Percentiles rank a stretch among this genome's conserved stretches.
These are phyloP conservation scores for Rhizopus arrhizus DNA, from an alignment of 371 early-diverging fungal genomes.

Conservation along the genomic window DNA sequence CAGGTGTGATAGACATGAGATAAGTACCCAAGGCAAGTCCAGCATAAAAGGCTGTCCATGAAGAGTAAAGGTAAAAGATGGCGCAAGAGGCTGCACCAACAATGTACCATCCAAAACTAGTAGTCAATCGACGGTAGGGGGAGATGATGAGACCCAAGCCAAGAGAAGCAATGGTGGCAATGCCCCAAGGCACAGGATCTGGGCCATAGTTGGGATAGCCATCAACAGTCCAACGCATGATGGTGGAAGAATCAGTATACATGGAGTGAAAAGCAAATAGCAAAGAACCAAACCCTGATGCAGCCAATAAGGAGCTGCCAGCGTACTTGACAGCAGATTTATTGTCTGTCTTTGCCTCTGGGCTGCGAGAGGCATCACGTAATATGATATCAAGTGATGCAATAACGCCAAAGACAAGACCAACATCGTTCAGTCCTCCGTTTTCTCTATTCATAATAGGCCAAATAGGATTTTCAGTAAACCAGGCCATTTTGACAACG, in stretches of 20 bases:
- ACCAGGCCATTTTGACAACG: constrained; percentile 75
- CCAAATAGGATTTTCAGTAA: constrained; percentile 82
- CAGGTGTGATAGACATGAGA: constrained; percentile 62
- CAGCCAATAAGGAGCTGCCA: constrained; percentile 55
- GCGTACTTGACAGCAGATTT: neutral
- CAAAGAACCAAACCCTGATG: constrained; percentile 67
- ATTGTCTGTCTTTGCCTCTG: neutral
- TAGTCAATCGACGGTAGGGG: constrained; percentile 58
- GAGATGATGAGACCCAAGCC: constrained; percentile 60
- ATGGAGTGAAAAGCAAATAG: constrained; percentile 76
- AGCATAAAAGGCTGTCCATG: constrained; percentile 67
- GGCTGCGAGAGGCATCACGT: constrained; percentile 34
- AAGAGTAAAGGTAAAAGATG: constrained; percentile 58
- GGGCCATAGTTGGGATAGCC: constrained; percentile 81
- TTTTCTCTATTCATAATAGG: constrained; percentile 73
- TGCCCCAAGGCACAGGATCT: constrained; percentile 76
- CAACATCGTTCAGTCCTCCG: constrained; percentile 72
- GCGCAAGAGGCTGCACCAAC: constrained; percentile 59
- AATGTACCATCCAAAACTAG: constrained; percentile 61
- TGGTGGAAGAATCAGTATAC: constrained; percentile 73
- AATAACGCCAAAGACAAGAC: constrained; percentile 62
- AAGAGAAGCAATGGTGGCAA: constrained; percentile 64
- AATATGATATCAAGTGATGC: constrained; percentile 58
- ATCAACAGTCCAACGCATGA: constrained; percentile 75
- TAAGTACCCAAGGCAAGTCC: constrained; percentile 70